Base-by-base conservation (phyloP, 2,329 filamentous ascomycete species). In the Aureobasidium vineae region DNA sequence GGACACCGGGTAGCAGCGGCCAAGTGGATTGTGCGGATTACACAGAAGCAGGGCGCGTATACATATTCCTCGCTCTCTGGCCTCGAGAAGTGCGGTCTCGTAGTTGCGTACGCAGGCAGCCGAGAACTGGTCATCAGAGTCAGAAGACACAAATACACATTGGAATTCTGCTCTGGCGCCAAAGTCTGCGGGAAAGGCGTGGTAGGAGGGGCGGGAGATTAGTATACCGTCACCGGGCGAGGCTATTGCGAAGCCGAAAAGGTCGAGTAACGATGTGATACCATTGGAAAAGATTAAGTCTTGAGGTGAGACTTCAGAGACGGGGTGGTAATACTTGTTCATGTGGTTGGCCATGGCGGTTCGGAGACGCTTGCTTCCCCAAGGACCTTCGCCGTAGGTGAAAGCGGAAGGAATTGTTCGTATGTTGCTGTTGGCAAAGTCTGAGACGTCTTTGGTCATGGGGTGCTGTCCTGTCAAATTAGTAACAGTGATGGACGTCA, bases 151-250 rank as follows among this genome's bases (percentile, higher is more conserved):
- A 66, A 78, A 79, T 1, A 81, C 73, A 23, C 77, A 73, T 63
- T 77, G 70, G 6, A 80, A 71, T 1, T 68, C 66, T 5, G 81
- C 78, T 60, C 80, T 78, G 21, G 78, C 77, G 0, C 79, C 78
- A 52, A 84, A 56, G 70, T 85, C 83, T 1, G 78, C 72, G 26
- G 79, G 76, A 64, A 85, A 85, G 19, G 79, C 76, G 21, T 79
- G 78, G 66, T 85, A 85, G 7, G 79, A 75, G 0, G 83, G 82
- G 16, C 78, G 73, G 36, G 45, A 41, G 23, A 63, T 21, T 13
- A 85, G 69, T 23, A 85, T 78, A 1, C 77, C 81, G 52, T 84
- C 81, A 0, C 78, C 78, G 0, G 74, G 72, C 63, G 81, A 79
- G 10, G 76, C 78, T 1, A 84, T 68, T 13, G 73, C 75, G 63